Percentiles rank a stretch among this genome's conserved stretches.
These are phyloP conservation scores for Xylariaceae sp. DNA, from an alignment of 2,329 filamentous ascomycete genomes.

Conservation along the genomic window DNA sequence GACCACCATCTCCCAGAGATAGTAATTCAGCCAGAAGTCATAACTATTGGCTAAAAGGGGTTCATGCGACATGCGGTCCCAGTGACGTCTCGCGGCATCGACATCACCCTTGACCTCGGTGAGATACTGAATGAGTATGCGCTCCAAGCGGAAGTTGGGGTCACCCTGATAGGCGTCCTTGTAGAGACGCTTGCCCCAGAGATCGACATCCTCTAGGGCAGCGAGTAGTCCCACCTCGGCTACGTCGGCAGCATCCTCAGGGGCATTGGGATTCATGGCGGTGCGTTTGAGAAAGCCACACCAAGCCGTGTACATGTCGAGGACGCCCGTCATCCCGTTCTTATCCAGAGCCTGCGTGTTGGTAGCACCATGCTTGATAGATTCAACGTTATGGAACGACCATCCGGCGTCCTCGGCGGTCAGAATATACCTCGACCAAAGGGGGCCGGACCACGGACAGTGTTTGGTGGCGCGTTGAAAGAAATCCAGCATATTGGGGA, in stretches of 20 bases:
- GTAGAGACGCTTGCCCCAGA: constrained; percentile 70
- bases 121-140: constrained; percentile 86
- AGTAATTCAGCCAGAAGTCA: constrained; percentile 92
- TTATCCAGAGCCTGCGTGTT: constrained; percentile 78
- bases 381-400: constrained; percentile 74
- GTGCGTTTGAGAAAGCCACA: constrained; percentile 86
- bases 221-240: constrained; percentile 85
- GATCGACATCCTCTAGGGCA: constrained; percentile 77
- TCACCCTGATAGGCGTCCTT: constrained; percentile 77
- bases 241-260: constrained; percentile 79
- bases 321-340: constrained; percentile 77
- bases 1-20: constrained; percentile 80
- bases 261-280: constrained; percentile 67
- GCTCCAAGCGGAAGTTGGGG: constrained; percentile 79
- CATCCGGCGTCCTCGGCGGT: constrained; percentile 73
- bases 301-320: constrained; percentile 92
- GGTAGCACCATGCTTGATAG: constrained; percentile 88
- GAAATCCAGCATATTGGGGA: constrained; percentile 57
- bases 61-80: constrained; percentile 62
- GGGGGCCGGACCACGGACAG: constrained; percentile 83
- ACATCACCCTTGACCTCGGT: constrained; percentile 76
- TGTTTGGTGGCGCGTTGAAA: constrained; percentile 79
- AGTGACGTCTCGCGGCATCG: constrained; percentile 70
- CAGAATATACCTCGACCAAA: constrained; percentile 88
- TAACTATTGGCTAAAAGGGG: constrained; percentile 67